Evolutionary conservation across 176 grass and related monocot species (phyloP).

Genomic region (Cenchrus purpureus): DNA sequence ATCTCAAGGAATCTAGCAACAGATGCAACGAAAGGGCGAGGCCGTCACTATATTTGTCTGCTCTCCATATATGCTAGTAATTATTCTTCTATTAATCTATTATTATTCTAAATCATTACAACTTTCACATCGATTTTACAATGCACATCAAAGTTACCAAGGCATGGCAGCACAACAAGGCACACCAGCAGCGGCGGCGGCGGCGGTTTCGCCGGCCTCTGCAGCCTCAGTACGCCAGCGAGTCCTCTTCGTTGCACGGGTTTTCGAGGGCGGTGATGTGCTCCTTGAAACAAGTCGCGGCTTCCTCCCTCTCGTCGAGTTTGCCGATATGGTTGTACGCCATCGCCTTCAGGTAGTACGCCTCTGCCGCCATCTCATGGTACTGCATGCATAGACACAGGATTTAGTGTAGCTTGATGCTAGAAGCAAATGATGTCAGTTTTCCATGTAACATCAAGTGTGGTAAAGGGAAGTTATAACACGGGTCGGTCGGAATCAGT

Average conservation of each 20-base stretch:
- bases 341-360: slow-evolving; percentile 79
- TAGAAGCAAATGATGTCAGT: background rate
- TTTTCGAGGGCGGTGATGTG: slow-evolving; percentile 63
- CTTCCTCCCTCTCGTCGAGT: slow-evolving; percentile 71
- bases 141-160: no score
- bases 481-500: background rate
- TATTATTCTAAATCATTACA: no score
- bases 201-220: no score
- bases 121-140: no score
- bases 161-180: no score
- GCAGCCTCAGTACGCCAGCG: slow-evolving; percentile 34
- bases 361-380: slow-evolving; percentile 88
- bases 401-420: background rate
- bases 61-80: no score
- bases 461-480: background rate
- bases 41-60: no score
- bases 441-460: slow-evolving; percentile 6
- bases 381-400: slow-evolving; percentile 48
- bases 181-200: no score
- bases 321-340: slow-evolving; percentile 65
- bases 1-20: no score
- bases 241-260: slow-evolving; percentile 56
- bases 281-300: slow-evolving; percentile 67
- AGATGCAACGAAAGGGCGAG: no score
- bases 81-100: no score